Percentiles rank a stretch among this genome's conserved stretches.
These are phyloP conservation scores for Phytophthora constricta DNA, from an alignment of 352 stramenopile genomes.

Conservation along the genomic window DNA sequence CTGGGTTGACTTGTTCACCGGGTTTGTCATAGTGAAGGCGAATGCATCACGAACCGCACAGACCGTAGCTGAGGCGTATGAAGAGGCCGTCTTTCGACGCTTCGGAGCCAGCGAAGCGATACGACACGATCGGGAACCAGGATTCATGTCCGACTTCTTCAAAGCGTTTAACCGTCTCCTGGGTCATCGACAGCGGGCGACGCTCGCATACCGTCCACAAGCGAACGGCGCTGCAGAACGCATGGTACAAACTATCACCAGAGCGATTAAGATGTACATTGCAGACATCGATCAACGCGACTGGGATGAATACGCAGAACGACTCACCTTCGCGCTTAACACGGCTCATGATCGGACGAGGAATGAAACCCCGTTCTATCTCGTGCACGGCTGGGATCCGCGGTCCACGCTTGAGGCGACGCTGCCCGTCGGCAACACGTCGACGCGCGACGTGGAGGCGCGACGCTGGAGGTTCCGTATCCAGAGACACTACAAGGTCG, in stretches of 20 bases:
- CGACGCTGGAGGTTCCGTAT: conserved; percentile 9
- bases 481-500: conserved; percentile 9
- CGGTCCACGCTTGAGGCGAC: conserved; percentile 23
- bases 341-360: conserved; percentile 9
- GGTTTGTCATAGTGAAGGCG: conserved; percentile 4
- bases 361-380: conserved; percentile 11
- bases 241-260: conserved; percentile 11
- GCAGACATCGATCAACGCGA: conserved; percentile 1
- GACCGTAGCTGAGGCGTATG: conserved; percentile 3
- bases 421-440: neutral
- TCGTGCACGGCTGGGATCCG: conserved; percentile 9
- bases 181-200: too few species aligned
- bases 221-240: too few species aligned
- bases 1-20: too few species aligned
- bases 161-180: too few species aligned
- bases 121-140: conserved; percentile 9
- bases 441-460: neutral
- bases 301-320: conserved; percentile 20
- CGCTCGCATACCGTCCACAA: too few species aligned
- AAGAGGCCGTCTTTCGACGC: conserved; percentile 1
- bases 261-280: neutral
- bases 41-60: too few species aligned
- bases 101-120: conserved; percentile 15
- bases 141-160: conserved; percentile 15
- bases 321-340: conserved; percentile 13